These are phyloP conservation scores for Claviceps africana DNA, from an alignment of 2,329 filamentous ascomycete species.

Conservation along the genomic window DNA sequence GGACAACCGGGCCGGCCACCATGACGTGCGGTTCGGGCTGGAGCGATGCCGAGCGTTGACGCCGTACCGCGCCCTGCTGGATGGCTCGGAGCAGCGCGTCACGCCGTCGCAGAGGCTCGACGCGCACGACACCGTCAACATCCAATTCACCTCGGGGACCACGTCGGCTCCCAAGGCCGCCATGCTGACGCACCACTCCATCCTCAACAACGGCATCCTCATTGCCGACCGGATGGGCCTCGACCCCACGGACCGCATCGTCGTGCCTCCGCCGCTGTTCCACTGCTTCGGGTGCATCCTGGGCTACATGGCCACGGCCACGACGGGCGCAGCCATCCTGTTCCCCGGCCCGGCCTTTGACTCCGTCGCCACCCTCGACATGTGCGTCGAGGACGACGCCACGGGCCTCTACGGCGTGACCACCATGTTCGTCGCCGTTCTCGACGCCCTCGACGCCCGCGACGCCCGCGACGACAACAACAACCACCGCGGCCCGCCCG, in stretches of 20 bases:
- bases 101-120: conserved; percentile 30
- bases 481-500: conserved; percentile 8
- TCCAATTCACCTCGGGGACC: conserved; percentile 95
- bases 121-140: conserved; percentile 68
- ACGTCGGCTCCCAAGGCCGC: conserved; percentile 85
- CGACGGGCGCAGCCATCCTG: conserved; percentile 62
- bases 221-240: conserved; percentile 81
- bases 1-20: conserved; percentile 52
- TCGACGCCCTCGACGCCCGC: conserved; percentile 55
- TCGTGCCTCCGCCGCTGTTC: conserved; percentile 76
- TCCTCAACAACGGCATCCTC: conserved; percentile 80
- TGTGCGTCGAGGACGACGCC: conserved; percentile 37
- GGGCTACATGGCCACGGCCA: conserved; percentile 92
- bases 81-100: conserved; percentile 19
- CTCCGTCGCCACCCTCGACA: conserved; percentile 52
- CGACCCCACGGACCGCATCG: conserved; percentile 57
- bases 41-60: conserved; percentile 28
- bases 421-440: conserved; percentile 85
- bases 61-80: conserved; percentile 28
- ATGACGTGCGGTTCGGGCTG: conserved; percentile 29
- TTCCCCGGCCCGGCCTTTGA: conserved; percentile 83
- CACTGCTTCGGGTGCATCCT: conserved; percentile 84
- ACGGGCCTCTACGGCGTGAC: conserved; percentile 73
- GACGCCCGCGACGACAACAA: conserved; percentile 16
- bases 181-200: conserved; percentile 70